Conservation (phyloP, 352 stramenopile species). For the Thraustochytrium striatum region DNA sequence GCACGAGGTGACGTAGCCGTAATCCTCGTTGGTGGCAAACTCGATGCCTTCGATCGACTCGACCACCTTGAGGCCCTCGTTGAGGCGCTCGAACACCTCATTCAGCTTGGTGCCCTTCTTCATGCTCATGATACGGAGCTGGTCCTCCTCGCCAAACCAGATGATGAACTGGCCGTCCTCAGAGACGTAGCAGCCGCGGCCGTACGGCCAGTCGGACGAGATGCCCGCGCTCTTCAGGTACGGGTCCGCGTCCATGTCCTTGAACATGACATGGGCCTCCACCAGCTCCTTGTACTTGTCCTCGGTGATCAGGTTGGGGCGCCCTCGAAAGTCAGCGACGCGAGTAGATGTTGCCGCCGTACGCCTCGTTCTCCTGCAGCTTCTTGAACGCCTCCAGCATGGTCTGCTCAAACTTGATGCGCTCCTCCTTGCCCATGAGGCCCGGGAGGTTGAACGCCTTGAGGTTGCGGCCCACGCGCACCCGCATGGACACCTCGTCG, state of each 20-base stretch:
- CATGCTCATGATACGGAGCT: constrained; percentile 62
- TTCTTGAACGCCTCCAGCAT: constrained; percentile 70
- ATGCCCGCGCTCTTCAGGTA: constrained; percentile 61
- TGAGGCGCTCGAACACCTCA: constrained; percentile 59
- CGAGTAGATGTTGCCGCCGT: constrained; percentile 72
- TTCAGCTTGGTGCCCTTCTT: constrained; percentile 59
- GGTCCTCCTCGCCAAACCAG: constrained; percentile 69
- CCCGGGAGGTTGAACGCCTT: constrained; percentile 70
- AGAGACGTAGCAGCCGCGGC: constrained; percentile 60
- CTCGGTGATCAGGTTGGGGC: constrained; percentile 59
- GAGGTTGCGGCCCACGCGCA: constrained; percentile 75
- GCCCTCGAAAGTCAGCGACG: constrained; percentile 30
- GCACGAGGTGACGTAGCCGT: constrained; percentile 76
- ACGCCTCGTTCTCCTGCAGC: constrained; percentile 65
- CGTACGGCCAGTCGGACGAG: constrained; percentile 59
- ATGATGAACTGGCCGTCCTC: constrained; percentile 60
- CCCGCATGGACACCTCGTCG: constrained; percentile 64
- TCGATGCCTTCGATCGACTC: constrained; percentile 68
- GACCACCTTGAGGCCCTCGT: constrained; percentile 69
- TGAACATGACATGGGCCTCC: constrained; percentile 66
- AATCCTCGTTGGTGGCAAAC: constrained; percentile 70
- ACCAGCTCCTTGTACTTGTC: constrained; percentile 61
- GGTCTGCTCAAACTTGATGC: constrained; percentile 75
- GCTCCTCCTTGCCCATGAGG: constrained; percentile 69
- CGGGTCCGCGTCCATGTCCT: constrained; percentile 64